Evolutionary conservation across 371 early-diverging fungal genomes (phyloP).

Genomic region (Lichtheimia corymbifera): DNA sequence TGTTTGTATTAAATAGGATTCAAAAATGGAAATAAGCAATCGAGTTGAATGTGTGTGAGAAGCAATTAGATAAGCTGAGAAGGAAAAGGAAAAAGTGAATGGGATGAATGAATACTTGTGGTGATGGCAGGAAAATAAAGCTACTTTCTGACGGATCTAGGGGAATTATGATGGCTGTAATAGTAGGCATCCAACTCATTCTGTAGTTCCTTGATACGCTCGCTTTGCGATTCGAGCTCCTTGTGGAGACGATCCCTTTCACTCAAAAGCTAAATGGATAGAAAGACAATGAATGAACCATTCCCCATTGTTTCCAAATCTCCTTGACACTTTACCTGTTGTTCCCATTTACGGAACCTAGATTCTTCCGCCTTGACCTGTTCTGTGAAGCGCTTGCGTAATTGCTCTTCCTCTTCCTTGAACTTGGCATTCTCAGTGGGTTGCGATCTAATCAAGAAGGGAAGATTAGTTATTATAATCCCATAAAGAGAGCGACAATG

Average conservation of each 20-base stretch:
- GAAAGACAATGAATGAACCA: slow-evolving; percentile 46
- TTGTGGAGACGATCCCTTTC: slow-evolving; percentile 96
- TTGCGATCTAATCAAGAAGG: slow-evolving; percentile 1
- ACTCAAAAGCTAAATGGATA: slow-evolving; percentile 52
- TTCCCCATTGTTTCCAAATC: not conserved
- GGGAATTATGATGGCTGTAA: slow-evolving; percentile 35
- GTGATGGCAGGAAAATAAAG: not conserved
- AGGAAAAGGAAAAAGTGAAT: not conserved
- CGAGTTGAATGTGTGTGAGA: no score
- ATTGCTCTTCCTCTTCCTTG: slow-evolving; percentile 92
- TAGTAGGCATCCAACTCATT: slow-evolving; percentile 70
- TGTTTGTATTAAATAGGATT: no score
- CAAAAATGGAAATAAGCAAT: no score
- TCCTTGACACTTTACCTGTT: slow-evolving; percentile 59
- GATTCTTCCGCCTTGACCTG: slow-evolving; percentile 92
- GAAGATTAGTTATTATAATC: no score
- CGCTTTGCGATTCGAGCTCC: slow-evolving; percentile 92
- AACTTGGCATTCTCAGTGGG: slow-evolving; percentile 80
- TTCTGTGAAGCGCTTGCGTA: slow-evolving; percentile 92
- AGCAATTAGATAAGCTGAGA: no score
- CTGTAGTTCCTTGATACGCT: slow-evolving; percentile 85
- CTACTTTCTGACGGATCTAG: slow-evolving; percentile 39
- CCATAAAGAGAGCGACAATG: no score
- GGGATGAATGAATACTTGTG: not conserved
- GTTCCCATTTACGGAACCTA: slow-evolving; percentile 96